Conservation (phyloP, 2,329 filamentous ascomycete species). For the Alternaria gaisen region DNA sequence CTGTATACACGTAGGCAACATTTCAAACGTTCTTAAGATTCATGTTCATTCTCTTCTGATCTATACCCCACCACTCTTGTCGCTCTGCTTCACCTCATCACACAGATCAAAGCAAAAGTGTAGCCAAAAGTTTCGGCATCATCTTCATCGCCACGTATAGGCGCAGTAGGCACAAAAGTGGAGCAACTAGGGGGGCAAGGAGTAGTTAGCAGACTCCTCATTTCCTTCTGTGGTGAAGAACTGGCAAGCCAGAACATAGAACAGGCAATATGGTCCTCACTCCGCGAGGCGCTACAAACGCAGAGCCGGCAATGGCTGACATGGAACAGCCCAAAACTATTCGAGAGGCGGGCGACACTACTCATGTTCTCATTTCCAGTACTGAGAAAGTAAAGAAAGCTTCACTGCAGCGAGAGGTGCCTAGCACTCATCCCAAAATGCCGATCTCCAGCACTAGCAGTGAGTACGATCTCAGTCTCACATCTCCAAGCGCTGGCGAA, state of each 20-base stretch:
- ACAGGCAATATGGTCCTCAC: slow-evolving; percentile 19
- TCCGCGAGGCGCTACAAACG: slow-evolving; percentile 18
- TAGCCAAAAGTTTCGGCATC: background rate
- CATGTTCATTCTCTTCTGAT: background rate
- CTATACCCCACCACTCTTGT: background rate
- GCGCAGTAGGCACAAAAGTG: background rate
- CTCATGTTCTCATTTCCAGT: background rate
- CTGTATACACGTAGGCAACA: slow-evolving; percentile 19
- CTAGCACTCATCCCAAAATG: background rate
- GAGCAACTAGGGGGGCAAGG: background rate
- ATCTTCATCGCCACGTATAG: background rate
- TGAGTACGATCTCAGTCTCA: slow-evolving; percentile 21
- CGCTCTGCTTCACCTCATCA: background rate
- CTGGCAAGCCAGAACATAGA: slow-evolving; percentile 1
- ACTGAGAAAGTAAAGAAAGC: background rate
- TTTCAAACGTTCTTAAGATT: slow-evolving; percentile 7
- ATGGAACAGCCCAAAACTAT: background rate
- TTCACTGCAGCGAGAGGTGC: background rate
- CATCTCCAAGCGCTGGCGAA: slow-evolving; percentile 15
- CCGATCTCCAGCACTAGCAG: slow-evolving; percentile 2
- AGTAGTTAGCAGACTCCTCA: background rate
- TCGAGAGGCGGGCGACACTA: slow-evolving; percentile 2
- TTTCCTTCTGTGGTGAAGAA: background rate
- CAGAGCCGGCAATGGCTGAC: background rate
- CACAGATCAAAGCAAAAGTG: background rate